phyloP scores from a whole-genome alignment of 2,329 filamentous ascomycete genomes.

The Atkinsonella hypoxylon region DNA sequence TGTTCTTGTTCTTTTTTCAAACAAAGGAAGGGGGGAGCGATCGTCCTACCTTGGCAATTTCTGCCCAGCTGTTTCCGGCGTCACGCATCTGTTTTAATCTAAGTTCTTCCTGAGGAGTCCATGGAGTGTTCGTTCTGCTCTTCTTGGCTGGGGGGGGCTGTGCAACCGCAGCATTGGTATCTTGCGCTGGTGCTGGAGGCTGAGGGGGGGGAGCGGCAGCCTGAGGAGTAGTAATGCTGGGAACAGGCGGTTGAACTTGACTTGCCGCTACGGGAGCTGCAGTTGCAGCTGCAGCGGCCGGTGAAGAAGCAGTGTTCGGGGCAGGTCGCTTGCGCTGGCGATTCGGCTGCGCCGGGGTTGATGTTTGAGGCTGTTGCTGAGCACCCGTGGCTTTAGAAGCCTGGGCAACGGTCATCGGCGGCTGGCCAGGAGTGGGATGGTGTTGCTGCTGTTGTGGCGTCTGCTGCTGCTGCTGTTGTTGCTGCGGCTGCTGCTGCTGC shows the following conservation, averaged over 20 bases:
- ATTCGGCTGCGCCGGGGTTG: slow-evolving; percentile 24
- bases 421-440: slow-evolving; percentile 27
- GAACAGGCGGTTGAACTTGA: slow-evolving; percentile 20
- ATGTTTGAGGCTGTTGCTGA: slow-evolving; percentile 26
- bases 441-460: slow-evolving; percentile 21
- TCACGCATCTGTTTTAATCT: slow-evolving; percentile 90
- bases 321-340: slow-evolving; percentile 31
- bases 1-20: no score
- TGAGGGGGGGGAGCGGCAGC: slow-evolving; percentile 15
- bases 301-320: slow-evolving; percentile 26
- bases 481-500: slow-evolving; percentile 20
- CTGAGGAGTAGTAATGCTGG: slow-evolving; percentile 20
- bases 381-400: slow-evolving; percentile 17
- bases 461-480: slow-evolving; percentile 19
- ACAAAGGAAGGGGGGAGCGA: no score
- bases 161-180: slow-evolving; percentile 17
- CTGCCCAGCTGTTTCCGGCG: slow-evolving; percentile 86
- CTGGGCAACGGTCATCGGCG: slow-evolving; percentile 33
- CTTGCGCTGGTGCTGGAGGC: slow-evolving; percentile 18
- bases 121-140: slow-evolving; percentile 95
- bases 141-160: slow-evolving; percentile 62
- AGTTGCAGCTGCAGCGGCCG: slow-evolving; percentile 19
- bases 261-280: slow-evolving; percentile 21
- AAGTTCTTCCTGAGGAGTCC: slow-evolving; percentile 90
- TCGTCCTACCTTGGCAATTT: slow-evolving; percentile 99